A percentile compares a stretch with the other conserved stretches of the same genome.
Evolutionary conservation across 805 yeast species (phyloP).

Genomic region (Ogataea methylovora): DNA sequence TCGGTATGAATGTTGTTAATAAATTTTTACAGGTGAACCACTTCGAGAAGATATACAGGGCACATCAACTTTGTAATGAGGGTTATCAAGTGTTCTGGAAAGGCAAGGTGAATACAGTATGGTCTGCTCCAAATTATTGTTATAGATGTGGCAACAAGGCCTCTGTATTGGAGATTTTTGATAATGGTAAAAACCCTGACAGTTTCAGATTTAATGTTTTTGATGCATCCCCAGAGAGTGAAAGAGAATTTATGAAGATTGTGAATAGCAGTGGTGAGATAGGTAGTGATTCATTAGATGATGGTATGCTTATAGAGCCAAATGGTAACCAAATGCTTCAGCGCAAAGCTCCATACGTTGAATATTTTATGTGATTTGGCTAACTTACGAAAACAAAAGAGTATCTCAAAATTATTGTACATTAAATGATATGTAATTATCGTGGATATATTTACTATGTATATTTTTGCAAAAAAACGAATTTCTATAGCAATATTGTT

Average conservation of each 20-base stretch:
- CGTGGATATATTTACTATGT: no score
- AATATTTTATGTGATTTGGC: constrained; percentile 28
- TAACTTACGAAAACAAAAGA: no score
- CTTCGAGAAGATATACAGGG: constrained; percentile 78
- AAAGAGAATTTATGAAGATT: constrained; percentile 40
- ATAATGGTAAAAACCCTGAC: constrained; percentile 52
- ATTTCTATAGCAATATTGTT: no score
- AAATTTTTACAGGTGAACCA: constrained; percentile 74
- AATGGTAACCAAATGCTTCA: constrained; percentile 4
- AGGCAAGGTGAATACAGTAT: constrained; percentile 88
- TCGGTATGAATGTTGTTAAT: constrained; percentile 86
- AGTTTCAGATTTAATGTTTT: constrained; percentile 76
- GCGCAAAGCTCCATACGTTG: constrained; percentile 31
- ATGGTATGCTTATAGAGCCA: background rate
- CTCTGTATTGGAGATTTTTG: constrained; percentile 79
- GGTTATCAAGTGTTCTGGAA: constrained; percentile 90
- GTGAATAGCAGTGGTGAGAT: constrained; percentile 26
- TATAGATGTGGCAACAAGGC: constrained; percentile 97
- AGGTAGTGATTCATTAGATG: constrained; percentile 3
- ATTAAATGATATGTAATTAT: no score
- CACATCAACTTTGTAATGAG: constrained; percentile 95
- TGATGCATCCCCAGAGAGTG: constrained; percentile 95
- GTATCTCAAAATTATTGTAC: no score
- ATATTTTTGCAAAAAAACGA: no score
- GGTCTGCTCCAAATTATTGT: constrained; percentile 99